phyloP scores from a whole-genome alignment of 495 filamentous ascomycete genomes.

The Neurospora terricola region DNA sequence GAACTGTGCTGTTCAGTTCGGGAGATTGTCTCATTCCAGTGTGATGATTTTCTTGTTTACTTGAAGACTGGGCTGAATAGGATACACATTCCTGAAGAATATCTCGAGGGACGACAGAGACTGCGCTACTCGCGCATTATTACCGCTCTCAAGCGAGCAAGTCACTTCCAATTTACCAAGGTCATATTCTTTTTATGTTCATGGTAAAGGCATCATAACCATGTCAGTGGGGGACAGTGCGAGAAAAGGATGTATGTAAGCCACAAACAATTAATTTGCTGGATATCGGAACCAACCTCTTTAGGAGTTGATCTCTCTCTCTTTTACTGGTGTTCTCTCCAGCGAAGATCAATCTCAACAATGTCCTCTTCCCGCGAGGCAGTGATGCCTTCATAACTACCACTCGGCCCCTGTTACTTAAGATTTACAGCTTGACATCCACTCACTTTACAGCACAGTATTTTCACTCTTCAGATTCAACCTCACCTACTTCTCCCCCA shows the following conservation, averaged over 20 bases:
- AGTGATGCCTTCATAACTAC: too few species aligned
- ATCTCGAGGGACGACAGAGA: not conserved
- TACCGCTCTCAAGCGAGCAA: not conserved
- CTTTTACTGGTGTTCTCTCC: too few species aligned
- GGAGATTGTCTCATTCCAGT: not conserved
- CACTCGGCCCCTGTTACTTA: too few species aligned
- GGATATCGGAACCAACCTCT: too few species aligned
- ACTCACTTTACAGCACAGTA: not conserved
- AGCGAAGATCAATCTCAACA: too few species aligned
- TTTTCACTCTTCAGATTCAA: not conserved
- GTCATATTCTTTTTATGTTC: too few species aligned
- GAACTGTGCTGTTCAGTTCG: not conserved
- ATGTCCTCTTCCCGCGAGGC: too few species aligned
- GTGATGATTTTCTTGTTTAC: not conserved
- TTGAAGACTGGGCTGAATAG: not conserved
- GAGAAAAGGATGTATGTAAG: too few species aligned
- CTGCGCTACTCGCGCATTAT: not conserved
- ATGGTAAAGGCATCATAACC: too few species aligned
- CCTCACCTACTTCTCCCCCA: not conserved
- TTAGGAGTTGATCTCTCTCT: too few species aligned
- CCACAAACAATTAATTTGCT: too few species aligned
- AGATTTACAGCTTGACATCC: not conserved
- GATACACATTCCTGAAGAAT: not conserved
- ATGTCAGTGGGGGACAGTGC: too few species aligned
- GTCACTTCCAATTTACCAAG: not conserved